Evolutionary conservation across 345 rosid genomes (phyloP).

Genomic region (Pseudoturritis turrita): DNA sequence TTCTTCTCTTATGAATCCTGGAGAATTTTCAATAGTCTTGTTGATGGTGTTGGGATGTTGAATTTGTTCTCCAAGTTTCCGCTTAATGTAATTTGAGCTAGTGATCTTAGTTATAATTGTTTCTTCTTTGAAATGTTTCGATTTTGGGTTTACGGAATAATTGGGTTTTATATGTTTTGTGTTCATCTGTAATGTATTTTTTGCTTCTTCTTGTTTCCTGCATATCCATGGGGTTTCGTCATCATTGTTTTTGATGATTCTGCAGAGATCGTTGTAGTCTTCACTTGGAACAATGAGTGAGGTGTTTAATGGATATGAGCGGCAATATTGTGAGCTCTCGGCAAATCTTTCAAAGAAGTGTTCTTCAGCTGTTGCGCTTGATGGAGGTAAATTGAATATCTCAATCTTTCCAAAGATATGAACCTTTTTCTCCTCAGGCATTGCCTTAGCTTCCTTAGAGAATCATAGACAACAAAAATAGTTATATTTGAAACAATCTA

Average conservation of each 20-base stretch:
- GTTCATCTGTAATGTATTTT: too few relatives aligned
- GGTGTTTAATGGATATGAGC: slow-evolving; percentile 53
- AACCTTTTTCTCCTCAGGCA: neutral
- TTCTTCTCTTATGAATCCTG: neutral
- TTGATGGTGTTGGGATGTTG: neutral
- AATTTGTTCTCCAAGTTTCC: neutral
- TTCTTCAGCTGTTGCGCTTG: slow-evolving; percentile 41
- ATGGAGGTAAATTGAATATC: slow-evolving; percentile 43
- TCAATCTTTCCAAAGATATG: neutral
- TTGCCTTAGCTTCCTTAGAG: neutral
- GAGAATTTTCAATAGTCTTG: neutral
- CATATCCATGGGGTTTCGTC: neutral
- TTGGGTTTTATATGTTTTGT: neutral
- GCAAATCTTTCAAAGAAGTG: slow-evolving; percentile 56
- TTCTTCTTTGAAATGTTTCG: too few relatives aligned
- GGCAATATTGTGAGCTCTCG: slow-evolving; percentile 64
- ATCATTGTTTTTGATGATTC: neutral
- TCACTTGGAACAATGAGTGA: slow-evolving; percentile 46
- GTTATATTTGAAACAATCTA: neutral
- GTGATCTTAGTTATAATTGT: too few relatives aligned
- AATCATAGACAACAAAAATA: neutral
- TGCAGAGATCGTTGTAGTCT: neutral
- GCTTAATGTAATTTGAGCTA: neutral
- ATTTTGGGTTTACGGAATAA: neutral
- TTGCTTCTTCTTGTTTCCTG: too few relatives aligned